Conservation (phyloP, 768 basidiomycete species). For the Termitomyces sp. region DNA sequence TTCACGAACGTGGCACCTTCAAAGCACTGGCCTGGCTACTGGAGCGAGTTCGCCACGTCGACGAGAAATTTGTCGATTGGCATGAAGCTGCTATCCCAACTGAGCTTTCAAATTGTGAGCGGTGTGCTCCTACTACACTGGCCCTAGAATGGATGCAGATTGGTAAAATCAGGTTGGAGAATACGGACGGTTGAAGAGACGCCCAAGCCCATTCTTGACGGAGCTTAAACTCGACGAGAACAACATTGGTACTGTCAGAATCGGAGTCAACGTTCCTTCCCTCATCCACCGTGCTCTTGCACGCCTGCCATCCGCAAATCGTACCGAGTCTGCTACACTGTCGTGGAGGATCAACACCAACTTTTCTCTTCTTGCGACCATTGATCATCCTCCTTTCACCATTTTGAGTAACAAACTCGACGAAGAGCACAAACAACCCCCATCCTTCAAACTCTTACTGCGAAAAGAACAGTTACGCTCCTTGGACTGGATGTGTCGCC, state of each 20-base stretch:
- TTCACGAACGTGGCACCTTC: slow-evolving; percentile 83
- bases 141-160: slow-evolving; percentile 69
- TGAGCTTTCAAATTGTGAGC: slow-evolving; percentile 56
- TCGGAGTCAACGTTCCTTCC: slow-evolving; percentile 86
- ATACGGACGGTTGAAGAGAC: slow-evolving; percentile 85
- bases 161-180: slow-evolving; percentile 76
- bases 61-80: slow-evolving; percentile 67
- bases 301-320: slow-evolving; percentile 61
- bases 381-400: slow-evolving; percentile 59
- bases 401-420: slow-evolving; percentile 78
- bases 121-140: slow-evolving; percentile 81
- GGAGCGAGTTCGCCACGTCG: slow-evolving; percentile 76
- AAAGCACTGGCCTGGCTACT: slow-evolving; percentile 82
- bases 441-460: slow-evolving; percentile 69
- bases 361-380: slow-evolving; percentile 61
- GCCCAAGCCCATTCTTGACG: slow-evolving; percentile 84
- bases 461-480: slow-evolving; percentile 88
- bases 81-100: slow-evolving; percentile 45
- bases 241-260: slow-evolving; percentile 66
- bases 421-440: slow-evolving; percentile 68
- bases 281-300: slow-evolving; percentile 84
- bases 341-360: slow-evolving; percentile 85
- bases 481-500: slow-evolving; percentile 86
- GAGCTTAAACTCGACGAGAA: slow-evolving; percentile 68
- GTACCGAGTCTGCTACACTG: slow-evolving; percentile 44